phyloP scores from a whole-genome alignment of 139 green algal genomes.

The Eudorina sp. region DNA sequence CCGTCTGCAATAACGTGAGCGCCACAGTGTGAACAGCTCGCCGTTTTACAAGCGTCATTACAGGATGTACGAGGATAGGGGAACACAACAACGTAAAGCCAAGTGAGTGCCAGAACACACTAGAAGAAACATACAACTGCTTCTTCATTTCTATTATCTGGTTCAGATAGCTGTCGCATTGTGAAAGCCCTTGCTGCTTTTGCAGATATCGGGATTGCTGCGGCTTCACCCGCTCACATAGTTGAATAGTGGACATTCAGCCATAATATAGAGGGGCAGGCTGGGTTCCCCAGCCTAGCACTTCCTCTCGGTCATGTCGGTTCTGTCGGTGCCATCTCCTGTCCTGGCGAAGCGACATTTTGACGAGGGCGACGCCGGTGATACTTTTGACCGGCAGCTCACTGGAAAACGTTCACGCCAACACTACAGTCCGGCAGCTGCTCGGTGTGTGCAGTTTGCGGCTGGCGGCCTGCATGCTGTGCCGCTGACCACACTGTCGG shows the following conservation, averaged over 20 bases:
- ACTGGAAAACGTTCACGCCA: slow-evolving; percentile 30
- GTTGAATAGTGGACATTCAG: too few species aligned
- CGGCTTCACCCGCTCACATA: too few species aligned
- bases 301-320: slow-evolving; percentile 40
- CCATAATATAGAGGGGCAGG: slow-evolving; percentile 18
- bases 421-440: slow-evolving; percentile 17
- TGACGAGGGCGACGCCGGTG: slow-evolving; percentile 27
- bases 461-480: slow-evolving; percentile 41
- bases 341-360: slow-evolving; percentile 43
- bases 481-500: slow-evolving; percentile 56
- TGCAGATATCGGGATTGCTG: too few species aligned
- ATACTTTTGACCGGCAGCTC: slow-evolving; percentile 20
- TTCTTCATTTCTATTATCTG: too few species aligned
- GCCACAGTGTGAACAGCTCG: too few species aligned
- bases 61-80: too few species aligned
- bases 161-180: too few species aligned
- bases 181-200: background rate
- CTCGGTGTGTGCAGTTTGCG: slow-evolving; percentile 4
- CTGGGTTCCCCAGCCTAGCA: slow-evolving; percentile 25
- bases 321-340: slow-evolving; percentile 1
- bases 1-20: too few species aligned
- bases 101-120: too few species aligned
- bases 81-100: too few species aligned
- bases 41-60: too few species aligned
- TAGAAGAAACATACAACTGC: too few species aligned